These are phyloP conservation scores for Castanea crenata DNA, from an alignment of 306 rosid species.

Conservation along the genomic window DNA sequence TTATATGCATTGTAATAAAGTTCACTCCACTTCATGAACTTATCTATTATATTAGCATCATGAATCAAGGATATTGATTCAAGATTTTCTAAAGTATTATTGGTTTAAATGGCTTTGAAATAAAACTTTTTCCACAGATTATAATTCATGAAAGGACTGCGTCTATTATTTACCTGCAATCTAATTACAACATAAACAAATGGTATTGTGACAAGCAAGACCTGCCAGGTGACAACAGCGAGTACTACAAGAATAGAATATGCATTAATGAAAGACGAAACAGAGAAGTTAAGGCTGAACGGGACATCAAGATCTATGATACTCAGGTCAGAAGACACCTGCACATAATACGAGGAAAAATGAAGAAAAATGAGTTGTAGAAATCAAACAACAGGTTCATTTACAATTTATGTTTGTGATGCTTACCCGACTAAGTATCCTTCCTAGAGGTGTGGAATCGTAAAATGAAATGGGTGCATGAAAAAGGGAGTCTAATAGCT, in stretches of 20 bases:
- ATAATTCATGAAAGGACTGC: not conserved
- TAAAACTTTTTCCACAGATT: not conserved
- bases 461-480: slow-evolving; percentile 60
- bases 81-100: not conserved
- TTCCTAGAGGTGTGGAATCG: slow-evolving; percentile 68
- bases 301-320: slow-evolving; percentile 52
- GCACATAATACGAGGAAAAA: not conserved
- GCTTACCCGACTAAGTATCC: slow-evolving; percentile 61
- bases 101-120: not conserved
- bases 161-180: slow-evolving; percentile 43
- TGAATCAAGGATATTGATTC: not conserved
- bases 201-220: slow-evolving; percentile 44
- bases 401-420: not conserved
- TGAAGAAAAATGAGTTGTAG: slow-evolving; percentile 3
- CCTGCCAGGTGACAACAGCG: slow-evolving; percentile 51
- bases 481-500: slow-evolving; percentile 60
- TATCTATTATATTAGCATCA: not conserved
- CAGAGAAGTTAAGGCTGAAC: slow-evolving; percentile 13
- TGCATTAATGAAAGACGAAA: slow-evolving; percentile 13
- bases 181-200: slow-evolving; percentile 33
- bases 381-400: not conserved
- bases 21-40: no score
- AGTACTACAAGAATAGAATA: slow-evolving; percentile 36
- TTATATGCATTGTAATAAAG: no score
- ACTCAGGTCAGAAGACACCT: slow-evolving; percentile 58